Evolutionary conservation across 129 eudicot genomes (phyloP), one percentile per base, ranked within the genome.

Genomic region (Cynara cardunculus): DNA sequence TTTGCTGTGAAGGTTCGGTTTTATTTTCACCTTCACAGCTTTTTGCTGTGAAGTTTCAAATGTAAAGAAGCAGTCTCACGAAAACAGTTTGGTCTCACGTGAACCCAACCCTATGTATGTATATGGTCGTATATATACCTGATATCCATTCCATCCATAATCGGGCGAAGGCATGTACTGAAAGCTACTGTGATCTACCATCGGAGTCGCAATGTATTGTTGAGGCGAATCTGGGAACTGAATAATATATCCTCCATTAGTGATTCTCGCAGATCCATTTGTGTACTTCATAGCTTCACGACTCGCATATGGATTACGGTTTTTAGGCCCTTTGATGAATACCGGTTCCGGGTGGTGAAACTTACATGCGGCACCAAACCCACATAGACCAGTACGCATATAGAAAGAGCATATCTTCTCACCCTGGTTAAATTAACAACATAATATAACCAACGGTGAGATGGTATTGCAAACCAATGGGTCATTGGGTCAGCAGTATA

Each of bases 331-430:
- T 32, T n/a, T 82, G n/a, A 22, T 14, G 56, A 73, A 18, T 7
- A 77, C 39, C 25, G 87, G 93, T 19, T 91, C 89, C 1, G 97
- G 97, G 75, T 89, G 97, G 59, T 91, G 81, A 73, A 69, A 89
- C 78, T 64, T 80, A 32, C 91, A 89, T 18, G 24, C 14, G 21
- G 34, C 27, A 73, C 96, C 96, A 72, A 31, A 87, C 61, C 80
- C 87, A 72, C 93, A 91, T 0, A 59, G 12, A 59, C 90, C 89
- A 18, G 30, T 80, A 18, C 84, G 87, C 91, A 89, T 86, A 82
- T 89, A 91, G 83, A 65, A 83, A 7, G 85, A 78, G 77, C 96
- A 91, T 27, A 76, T 88, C 49, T 59, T 79, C 59, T 70, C 85
- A 56, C 90, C 90, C 91, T 89, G 79, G 22, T 81, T 39, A 46